Evolutionary conservation across 257 asterid species (phyloP).

Genomic region (Ilex aquifolium): DNA sequence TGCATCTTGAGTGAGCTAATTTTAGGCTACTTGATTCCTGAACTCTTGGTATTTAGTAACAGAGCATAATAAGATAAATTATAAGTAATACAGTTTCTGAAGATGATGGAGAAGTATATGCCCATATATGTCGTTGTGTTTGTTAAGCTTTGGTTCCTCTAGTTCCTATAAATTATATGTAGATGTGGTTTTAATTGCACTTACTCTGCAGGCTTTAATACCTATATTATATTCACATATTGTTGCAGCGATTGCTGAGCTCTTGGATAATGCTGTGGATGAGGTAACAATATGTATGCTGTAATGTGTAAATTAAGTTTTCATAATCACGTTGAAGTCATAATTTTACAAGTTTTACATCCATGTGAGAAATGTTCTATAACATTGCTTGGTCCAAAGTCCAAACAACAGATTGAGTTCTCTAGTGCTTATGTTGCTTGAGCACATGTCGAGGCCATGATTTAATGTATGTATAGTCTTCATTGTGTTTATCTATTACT

Average conservation of each 20-base stretch:
- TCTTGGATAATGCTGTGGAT: constrained; percentile 87
- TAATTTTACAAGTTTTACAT: too few relatives aligned
- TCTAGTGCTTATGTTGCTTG: too few relatives aligned
- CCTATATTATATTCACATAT: constrained; percentile 14
- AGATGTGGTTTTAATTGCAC: neutral
- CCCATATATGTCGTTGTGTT: neutral
- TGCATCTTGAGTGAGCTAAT: neutral
- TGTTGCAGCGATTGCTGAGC: constrained; percentile 89
- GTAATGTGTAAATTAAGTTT: too few relatives aligned
- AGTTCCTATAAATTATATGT: neutral
- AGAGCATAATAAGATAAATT: neutral
- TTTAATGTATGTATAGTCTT: too few relatives aligned
- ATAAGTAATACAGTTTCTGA: neutral
- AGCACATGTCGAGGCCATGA: too few relatives aligned
- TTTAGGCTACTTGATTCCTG: neutral
- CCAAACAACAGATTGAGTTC: too few relatives aligned
- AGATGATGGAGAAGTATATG: neutral
- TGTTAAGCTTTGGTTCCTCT: neutral
- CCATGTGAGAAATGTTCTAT: too few relatives aligned
- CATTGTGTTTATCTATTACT: too few relatives aligned
- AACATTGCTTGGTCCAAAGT: too few relatives aligned
- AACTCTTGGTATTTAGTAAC: neutral
- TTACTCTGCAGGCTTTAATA: neutral
- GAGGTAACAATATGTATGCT: constrained; percentile 48
- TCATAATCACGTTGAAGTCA: too few relatives aligned